A percentile compares a stretch with the other conserved stretches of the same genome.
phyloP scores from a whole-genome alignment of 1,284 basidiomycete species.

The Ustilago cynodontis region DNA sequence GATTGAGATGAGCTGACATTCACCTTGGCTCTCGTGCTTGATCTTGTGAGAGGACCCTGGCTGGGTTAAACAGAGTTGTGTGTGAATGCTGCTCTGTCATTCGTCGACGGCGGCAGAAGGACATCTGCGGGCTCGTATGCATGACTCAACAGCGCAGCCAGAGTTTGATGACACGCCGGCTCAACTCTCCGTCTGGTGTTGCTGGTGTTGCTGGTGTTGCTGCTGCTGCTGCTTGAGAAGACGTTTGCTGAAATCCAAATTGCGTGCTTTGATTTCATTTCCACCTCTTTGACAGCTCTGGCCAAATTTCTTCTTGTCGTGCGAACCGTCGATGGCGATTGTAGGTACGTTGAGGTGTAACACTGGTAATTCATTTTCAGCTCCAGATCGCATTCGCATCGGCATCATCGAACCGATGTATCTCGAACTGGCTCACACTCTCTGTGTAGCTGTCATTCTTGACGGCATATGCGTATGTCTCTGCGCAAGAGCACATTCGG shows the following conservation, averaged over 20 bases:
- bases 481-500: too few relatives aligned
- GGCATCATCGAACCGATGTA: background rate
- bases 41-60: slow-evolving; percentile 8
- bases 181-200: background rate
- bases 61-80: background rate
- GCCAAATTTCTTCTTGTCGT: slow-evolving; percentile 13
- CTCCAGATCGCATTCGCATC: background rate
- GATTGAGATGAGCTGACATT: too few relatives aligned
- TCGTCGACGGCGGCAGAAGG: slow-evolving; percentile 3
- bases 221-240: slow-evolving; percentile 2
- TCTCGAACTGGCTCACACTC: background rate
- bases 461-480: too few relatives aligned
- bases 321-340: background rate
- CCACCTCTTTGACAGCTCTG: background rate
- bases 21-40: too few relatives aligned
- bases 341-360: background rate
- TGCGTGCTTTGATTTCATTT: slow-evolving; percentile 23
- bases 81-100: slow-evolving; percentile 12
- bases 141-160: slow-evolving; percentile 35
- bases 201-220: background rate
- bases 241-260: slow-evolving; percentile 15
- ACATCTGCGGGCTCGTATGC: background rate
- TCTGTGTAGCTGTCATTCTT: too few relatives aligned
- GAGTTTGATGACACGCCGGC: background rate
- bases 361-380: background rate